A percentile compares a stretch with the other conserved stretches of the same genome.
Conservation (phyloP, 2,329 filamentous ascomycete species). For the Colletotrichum tropicicola region DNA sequence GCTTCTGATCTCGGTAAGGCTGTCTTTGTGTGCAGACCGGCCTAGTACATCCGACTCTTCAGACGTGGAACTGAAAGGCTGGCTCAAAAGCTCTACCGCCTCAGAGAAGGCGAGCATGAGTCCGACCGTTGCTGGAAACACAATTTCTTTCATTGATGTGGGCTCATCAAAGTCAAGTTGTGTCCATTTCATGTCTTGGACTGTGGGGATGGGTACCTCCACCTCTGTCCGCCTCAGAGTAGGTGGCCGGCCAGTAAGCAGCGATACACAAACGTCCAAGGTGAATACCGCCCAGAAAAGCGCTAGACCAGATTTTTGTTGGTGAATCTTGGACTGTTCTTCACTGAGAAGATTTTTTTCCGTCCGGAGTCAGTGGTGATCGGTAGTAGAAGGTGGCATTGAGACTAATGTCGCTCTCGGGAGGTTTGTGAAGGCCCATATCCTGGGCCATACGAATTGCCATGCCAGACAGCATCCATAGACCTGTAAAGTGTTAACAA, state of each 20-base stretch:
- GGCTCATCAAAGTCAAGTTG: not conserved
- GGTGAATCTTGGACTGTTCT: not conserved
- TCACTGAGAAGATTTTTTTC: not conserved
- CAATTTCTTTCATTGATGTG: not conserved
- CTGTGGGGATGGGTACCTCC: not conserved
- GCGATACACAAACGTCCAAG: not conserved
- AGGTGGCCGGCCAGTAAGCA: not conserved
- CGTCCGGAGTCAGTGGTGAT: not conserved
- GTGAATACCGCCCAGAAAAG: not conserved
- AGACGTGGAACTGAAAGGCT: not conserved
- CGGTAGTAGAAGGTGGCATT: not conserved
- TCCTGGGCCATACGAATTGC: not conserved
- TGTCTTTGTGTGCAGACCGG: not conserved
- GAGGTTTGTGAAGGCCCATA: not conserved
- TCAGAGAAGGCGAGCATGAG: not conserved
- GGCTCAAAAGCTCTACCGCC: not conserved
- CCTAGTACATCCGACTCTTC: not conserved
- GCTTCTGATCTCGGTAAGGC: not conserved
- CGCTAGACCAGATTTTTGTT: not conserved
- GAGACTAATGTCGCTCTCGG: not conserved
- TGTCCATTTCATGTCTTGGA: not conserved
- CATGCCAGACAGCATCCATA: constrained; percentile 7
- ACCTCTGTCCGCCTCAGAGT: not conserved
- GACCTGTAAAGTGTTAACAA: not conserved
- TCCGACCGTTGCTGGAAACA: not conserved